These are phyloP conservation scores for Leptodontidium sp. DNA, from an alignment of 2,329 filamentous ascomycete genomes.

Conservation along the genomic window DNA sequence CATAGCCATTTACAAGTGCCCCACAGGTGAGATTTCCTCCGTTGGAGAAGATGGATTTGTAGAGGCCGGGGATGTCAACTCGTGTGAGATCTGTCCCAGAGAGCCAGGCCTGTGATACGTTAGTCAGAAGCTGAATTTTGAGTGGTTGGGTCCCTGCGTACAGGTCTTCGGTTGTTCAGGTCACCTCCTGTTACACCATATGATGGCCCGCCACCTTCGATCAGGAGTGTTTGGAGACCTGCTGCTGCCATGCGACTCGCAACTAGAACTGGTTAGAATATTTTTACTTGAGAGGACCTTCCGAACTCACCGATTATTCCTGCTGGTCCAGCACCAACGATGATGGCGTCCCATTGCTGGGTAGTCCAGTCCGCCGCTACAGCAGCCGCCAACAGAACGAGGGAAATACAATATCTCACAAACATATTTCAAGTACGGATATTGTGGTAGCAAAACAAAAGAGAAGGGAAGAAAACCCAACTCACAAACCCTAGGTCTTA, in stretches of 20 bases:
- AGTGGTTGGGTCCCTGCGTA: neutral
- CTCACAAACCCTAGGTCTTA: neutral
- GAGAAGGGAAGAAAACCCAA: neutral
- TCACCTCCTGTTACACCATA: conserved; percentile 57
- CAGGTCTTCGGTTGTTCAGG: conserved; percentile 50
- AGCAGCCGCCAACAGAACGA: conserved; percentile 2
- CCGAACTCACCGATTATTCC: conserved; percentile 54
- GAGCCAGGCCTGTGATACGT: conserved; percentile 51
- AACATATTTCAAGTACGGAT: neutral
- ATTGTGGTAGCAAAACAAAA: neutral
- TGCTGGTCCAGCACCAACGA: conserved; percentile 60
- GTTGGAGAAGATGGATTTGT: conserved; percentile 57
- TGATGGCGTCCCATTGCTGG: conserved; percentile 48
- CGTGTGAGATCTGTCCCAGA: conserved; percentile 56
- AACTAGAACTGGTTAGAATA: conserved; percentile 17
- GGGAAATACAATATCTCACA: neutral
- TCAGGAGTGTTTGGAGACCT: conserved; percentile 59
- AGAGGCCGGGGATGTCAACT: conserved; percentile 62
- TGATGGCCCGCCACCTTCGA: conserved; percentile 60
- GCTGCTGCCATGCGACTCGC: conserved; percentile 53
- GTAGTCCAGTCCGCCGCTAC: conserved; percentile 25
- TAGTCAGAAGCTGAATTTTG: neutral
- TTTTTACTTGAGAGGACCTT: neutral
- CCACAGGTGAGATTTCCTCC: conserved; percentile 53
- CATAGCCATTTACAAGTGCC: conserved; percentile 52